Percentiles rank a stretch among this genome's conserved stretches.
Evolutionary conservation across 495 filamentous ascomycete species (phyloP).

Genomic region (Xylaria telfairii): DNA sequence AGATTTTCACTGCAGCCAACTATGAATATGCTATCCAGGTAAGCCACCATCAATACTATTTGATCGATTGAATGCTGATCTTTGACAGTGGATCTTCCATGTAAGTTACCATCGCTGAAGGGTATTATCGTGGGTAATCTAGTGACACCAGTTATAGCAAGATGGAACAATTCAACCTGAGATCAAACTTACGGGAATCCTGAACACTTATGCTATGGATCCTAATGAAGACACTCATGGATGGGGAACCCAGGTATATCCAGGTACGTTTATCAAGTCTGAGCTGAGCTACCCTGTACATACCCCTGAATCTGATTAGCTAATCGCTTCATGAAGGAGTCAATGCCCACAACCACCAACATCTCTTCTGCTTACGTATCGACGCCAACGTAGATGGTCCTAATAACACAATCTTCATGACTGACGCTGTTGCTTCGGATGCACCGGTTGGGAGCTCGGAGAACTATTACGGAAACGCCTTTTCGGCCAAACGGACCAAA

Average conservation of each 20-base stretch:
- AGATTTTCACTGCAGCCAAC: constrained; percentile 95
- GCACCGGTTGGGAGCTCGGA: constrained; percentile 78
- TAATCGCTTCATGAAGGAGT: constrained; percentile 40
- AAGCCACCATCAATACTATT: neutral
- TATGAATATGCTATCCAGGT: constrained; percentile 84
- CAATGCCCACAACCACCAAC: constrained; percentile 85
- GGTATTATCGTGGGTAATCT: neutral
- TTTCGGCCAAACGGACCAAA: constrained; percentile 88
- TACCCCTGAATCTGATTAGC: constrained; percentile 1
- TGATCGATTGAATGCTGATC: constrained; percentile 14
- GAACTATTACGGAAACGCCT: constrained; percentile 94
- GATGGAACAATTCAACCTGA: constrained; percentile 94
- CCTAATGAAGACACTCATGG: constrained; percentile 84
- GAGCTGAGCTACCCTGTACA: constrained; percentile 62
- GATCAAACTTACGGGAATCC: constrained; percentile 92
- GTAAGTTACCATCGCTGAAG: constrained; percentile 21
- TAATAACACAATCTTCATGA: constrained; percentile 84
- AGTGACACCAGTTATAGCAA: constrained; percentile 50
- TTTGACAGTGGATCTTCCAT: constrained; percentile 86
- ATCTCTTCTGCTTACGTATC: constrained; percentile 90
- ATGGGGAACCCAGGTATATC: constrained; percentile 94
- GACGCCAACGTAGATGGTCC: constrained; percentile 90
- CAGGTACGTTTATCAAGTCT: constrained; percentile 54
- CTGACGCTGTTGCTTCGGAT: constrained; percentile 69
- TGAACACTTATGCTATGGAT: constrained; percentile 89